These are phyloP conservation scores for Pecoramyces ruminantium DNA, from an alignment of 192 early-diverging fungal species.

Conservation along the genomic window DNA sequence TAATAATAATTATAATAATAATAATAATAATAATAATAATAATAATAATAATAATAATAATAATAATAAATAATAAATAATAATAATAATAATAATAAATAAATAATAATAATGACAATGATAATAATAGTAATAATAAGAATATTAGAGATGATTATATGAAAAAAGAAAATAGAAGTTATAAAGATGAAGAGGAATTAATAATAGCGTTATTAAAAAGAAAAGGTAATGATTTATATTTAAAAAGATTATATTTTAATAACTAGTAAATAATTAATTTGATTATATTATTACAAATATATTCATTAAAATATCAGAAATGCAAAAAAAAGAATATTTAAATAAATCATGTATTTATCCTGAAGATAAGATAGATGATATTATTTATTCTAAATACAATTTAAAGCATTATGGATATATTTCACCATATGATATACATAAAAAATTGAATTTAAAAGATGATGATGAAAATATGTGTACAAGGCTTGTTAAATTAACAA, in stretches of 20 bases:
- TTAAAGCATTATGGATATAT: neutral
- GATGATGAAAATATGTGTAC: neutral
- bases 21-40: no score
- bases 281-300: no score
- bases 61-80: no score
- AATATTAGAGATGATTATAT: neutral
- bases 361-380: neutral
- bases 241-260: no score
- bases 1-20: no score
- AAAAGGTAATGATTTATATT: no score
- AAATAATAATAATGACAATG: no score
- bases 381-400: neutral
- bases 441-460: neutral
- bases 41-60: no score
- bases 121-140: neutral
- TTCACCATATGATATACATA: neutral
- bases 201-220: no score
- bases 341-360: neutral
- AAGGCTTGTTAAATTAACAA: neutral
- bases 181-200: no score
- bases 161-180: neutral
- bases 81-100: no score
- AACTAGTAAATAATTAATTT: no score
- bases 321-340: neutral
- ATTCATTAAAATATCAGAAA: neutral